phyloP scores from a whole-genome alignment of 306 rosid genomes.

The Cyamopsis tetragonoloba region DNA sequence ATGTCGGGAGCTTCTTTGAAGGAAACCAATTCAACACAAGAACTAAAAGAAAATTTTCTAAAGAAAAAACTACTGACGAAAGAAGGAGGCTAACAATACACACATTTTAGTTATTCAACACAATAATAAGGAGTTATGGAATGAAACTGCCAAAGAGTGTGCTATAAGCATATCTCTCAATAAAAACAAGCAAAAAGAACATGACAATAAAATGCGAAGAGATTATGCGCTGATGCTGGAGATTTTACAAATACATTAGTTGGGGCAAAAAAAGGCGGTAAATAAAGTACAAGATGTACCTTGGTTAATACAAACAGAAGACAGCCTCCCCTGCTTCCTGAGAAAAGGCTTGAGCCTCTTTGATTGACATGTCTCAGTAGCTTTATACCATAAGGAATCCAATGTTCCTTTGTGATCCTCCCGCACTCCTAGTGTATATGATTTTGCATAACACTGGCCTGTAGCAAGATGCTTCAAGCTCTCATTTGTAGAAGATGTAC shows the following conservation, averaged over 20 bases:
- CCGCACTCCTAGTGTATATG: constrained; percentile 32
- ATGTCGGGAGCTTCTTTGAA: background rate
- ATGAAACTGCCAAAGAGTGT: background rate
- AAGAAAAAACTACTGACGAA: background rate
- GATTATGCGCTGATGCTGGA: background rate
- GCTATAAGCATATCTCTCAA: background rate
- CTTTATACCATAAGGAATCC: constrained; percentile 76
- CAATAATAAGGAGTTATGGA: background rate
- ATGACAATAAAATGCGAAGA: constrained; percentile 3
- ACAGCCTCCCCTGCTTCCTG: constrained; percentile 66
- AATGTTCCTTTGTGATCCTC: constrained; percentile 55
- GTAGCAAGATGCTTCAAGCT: constrained; percentile 41
- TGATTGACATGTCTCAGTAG: constrained; percentile 57
- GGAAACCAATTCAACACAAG: background rate
- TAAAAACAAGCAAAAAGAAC: background rate
- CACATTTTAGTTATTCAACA: background rate
- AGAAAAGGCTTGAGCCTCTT: constrained; percentile 60
- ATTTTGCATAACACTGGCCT: constrained; percentile 38
- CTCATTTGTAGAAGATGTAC: constrained; percentile 42
- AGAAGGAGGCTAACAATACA: too few species aligned
- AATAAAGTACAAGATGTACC: constrained; percentile 37
- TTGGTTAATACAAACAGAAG: constrained; percentile 54
- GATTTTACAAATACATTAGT: background rate
- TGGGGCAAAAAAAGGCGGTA: background rate
- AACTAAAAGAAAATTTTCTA: background rate